Conservation (phyloP, 164 flowering plant genomes). For the Berberis vulgaris region DNA sequence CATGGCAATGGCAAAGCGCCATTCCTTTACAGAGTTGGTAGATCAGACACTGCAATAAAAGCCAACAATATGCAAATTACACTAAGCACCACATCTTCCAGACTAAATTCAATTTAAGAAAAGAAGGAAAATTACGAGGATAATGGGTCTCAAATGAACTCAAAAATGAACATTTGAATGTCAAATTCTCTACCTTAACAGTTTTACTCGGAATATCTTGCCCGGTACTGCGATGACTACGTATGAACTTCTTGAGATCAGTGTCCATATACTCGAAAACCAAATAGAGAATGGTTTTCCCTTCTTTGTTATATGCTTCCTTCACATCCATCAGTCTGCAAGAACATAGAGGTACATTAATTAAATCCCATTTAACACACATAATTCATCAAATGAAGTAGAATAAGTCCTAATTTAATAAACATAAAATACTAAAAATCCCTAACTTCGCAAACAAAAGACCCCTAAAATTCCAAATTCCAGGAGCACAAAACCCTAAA, state of each 20-base stretch:
- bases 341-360: neutral
- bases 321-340: conserved; percentile 79
- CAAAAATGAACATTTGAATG: no score
- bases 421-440: neutral
- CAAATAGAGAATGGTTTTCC: conserved; percentile 81
- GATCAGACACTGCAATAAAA: conserved; percentile 58
- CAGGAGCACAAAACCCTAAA: neutral
- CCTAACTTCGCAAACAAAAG: neutral
- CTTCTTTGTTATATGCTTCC: conserved; percentile 88
- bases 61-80: no score
- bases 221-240: conserved; percentile 53
- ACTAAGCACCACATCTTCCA: neutral
- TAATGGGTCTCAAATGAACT: no score
- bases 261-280: conserved; percentile 96
- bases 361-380: no score
- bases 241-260: conserved; percentile 81
- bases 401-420: no score
- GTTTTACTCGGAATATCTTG: conserved; percentile 35
- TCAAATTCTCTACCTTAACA: conserved; percentile 40
- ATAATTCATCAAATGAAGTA: no score
- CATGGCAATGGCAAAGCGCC: conserved; percentile 89
- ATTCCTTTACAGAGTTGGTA: conserved; percentile 96
- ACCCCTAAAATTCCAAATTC: neutral
- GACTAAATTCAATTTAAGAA: no score
- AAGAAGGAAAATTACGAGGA: no score